Base-by-base conservation (phyloP, 139 green algal genomes). In the Chlorella sp. region DNA sequence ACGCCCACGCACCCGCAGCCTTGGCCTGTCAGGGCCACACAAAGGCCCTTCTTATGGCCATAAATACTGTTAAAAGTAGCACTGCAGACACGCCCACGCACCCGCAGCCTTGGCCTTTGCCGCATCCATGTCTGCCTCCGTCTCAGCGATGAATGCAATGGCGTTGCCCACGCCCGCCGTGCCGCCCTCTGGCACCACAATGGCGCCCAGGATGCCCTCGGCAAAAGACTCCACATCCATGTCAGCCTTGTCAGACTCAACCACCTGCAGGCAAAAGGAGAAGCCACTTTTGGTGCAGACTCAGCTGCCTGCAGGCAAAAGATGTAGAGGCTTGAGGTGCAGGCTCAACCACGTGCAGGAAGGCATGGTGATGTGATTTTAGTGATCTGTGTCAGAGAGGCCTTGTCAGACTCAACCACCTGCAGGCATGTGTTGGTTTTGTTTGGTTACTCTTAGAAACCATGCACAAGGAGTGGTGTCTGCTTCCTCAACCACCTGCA, bases 201-300 rank as follows among this genome's bases (percentile, higher is more conserved):
- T 97, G n/a, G 93, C 90, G 32, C 77, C 98, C 48, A 99, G 92
- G 89, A 97, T 97, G 68, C 98, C 98, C 34, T 98, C 96, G 32
- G 94, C 94, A 92, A 99, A 99, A 36, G 96, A 98, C 93, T 99
- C 98, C 2, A 99, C 98, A 89, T 99, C 97, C 98, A 99, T 99
- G 89, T 99, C 98, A 24, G 98, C 98, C 93, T 99, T 99, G 94
- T 99, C 98, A 16, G 96, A 81, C 87, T 90, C 87, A 61, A 90
- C 87, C 83, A 91, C 39, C 71, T 88, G 87, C 30, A 14, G 16
- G 69, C 0, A 24, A 48, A 40, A 30, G 71, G 71, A 36, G 18
- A 77, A n/a, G n/a, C n/a, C n/a, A n/a, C n/a, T n/a, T n/a, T n/a
- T n/a, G n/a, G n/a, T n/a, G n/a, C 98, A 16, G 96, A 81, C 87